Conservation (phyloP, 1,284 basidiomycete genomes). For the Cryptococcus sp. region DNA sequence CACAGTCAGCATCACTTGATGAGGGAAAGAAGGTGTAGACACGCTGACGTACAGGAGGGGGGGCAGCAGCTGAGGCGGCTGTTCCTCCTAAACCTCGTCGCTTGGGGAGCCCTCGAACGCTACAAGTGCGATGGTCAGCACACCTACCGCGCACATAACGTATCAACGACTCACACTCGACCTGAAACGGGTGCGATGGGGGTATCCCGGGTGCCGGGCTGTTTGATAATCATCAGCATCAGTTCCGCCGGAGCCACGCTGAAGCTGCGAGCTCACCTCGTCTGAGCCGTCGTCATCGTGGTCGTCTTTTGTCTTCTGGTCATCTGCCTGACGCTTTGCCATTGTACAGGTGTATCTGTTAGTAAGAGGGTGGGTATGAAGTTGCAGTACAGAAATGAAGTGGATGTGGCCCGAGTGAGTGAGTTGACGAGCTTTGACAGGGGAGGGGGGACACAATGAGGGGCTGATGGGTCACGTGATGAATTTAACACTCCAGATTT, state of each 20-base stretch:
- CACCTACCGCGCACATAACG: neutral
- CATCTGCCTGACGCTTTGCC: constrained; percentile 69
- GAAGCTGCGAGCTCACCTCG: constrained; percentile 57
- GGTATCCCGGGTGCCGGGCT: constrained; percentile 35
- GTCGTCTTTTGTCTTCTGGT: constrained; percentile 64
- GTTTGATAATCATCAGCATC: constrained; percentile 14
- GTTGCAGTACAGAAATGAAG: too few relatives aligned
- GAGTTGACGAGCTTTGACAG: too few relatives aligned
- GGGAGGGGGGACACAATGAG: too few relatives aligned
- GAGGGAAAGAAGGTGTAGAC: neutral
- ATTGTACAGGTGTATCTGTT: constrained; percentile 17
- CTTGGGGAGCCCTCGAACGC: constrained; percentile 51
- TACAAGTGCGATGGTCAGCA: constrained; percentile 16
- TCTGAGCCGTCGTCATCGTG: constrained; percentile 47
- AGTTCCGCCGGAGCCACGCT: neutral
- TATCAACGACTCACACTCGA: constrained; percentile 31
- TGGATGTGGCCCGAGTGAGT: too few relatives aligned
- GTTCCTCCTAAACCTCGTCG: constrained; percentile 30
- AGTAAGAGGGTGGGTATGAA: too few relatives aligned
- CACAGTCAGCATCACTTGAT: too few relatives aligned
- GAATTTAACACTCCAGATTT: too few relatives aligned
- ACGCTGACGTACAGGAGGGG: neutral
- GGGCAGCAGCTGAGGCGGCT: neutral
- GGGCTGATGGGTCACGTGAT: too few relatives aligned
- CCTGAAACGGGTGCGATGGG: constrained; percentile 39